These are phyloP conservation scores for Shiraia bambusicola DNA, from an alignment of 2,329 filamentous ascomycete species.

Conservation along the genomic window DNA sequence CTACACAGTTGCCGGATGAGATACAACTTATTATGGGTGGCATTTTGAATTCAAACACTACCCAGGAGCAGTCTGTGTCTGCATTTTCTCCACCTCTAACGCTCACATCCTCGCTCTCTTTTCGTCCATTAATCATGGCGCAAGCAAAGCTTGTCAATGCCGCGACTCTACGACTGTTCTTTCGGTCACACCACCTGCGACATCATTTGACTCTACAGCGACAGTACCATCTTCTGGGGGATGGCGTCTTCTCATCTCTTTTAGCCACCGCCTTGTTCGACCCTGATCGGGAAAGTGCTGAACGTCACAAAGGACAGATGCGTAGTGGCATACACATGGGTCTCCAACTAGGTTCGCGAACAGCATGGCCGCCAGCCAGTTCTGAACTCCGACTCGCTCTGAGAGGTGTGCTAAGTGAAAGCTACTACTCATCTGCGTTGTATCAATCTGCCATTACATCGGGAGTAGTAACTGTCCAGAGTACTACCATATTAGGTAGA, in stretches of 20 bases:
- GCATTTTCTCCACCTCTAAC: conserved; percentile 57
- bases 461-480: neutral
- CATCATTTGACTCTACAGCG: conserved; percentile 73
- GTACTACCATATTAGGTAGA: conserved; percentile 13
- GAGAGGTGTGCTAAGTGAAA: conserved; percentile 81
- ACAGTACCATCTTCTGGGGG: conserved; percentile 80
- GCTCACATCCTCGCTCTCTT: conserved; percentile 66
- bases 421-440: conserved; percentile 54
- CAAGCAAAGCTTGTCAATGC: conserved; percentile 78
- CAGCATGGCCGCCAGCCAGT: conserved; percentile 89
- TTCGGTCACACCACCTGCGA: conserved; percentile 69
- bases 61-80: neutral
- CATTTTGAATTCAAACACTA: conserved; percentile 12
- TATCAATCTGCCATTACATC: conserved; percentile 25
- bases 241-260: conserved; percentile 78
- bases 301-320: conserved; percentile 68
- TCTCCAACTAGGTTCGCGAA: conserved; percentile 75
- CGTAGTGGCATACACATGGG: conserved; percentile 70
- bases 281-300: conserved; percentile 75
- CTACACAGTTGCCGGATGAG: conserved; percentile 27
- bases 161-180: conserved; percentile 74
- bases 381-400: conserved; percentile 88
- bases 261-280: conserved; percentile 84
- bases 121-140: conserved; percentile 69
- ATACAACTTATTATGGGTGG: conserved; percentile 26